Evolutionary conservation across 805 yeast species (phyloP).

Genomic region (Lipomyces mesembrius): DNA sequence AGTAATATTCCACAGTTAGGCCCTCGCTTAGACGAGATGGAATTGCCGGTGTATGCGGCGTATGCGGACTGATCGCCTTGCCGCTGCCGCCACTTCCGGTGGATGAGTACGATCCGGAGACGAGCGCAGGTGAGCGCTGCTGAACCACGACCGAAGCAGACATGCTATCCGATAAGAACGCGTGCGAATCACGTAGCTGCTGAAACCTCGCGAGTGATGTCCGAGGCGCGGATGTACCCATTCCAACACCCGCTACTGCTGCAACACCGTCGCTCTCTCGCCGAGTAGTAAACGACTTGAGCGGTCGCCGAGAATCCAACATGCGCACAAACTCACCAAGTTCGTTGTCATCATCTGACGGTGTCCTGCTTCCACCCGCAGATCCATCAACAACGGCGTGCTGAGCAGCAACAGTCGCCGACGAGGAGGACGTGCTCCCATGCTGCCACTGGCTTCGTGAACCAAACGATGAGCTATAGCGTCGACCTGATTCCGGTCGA

Average conservation of each 20-base stretch:
- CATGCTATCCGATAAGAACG: conserved; percentile 46
- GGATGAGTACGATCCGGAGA: conserved; percentile 22
- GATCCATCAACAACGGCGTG: conserved; percentile 5
- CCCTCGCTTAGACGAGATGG: conserved; percentile 48
- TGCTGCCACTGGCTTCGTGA: conserved; percentile 21
- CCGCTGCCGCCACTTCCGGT: conserved; percentile 23
- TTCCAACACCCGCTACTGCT: background rate
- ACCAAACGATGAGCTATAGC: conserved; percentile 32
- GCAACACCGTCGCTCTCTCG: background rate
- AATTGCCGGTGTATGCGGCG: conserved; percentile 44
- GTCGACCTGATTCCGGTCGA: conserved; percentile 3
- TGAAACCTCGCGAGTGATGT: conserved; percentile 45
- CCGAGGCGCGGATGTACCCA: conserved; percentile 13
- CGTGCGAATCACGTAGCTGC: conserved; percentile 44
- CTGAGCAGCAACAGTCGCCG: conserved; percentile 8
- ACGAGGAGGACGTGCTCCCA: conserved; percentile 4
- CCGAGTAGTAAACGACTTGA: conserved; percentile 45
- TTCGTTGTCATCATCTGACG: conserved; percentile 48
- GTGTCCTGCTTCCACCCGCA: conserved; percentile 2
- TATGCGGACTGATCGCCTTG: conserved; percentile 28
- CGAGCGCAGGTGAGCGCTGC: conserved; percentile 25
- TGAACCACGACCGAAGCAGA: conserved; percentile 38
- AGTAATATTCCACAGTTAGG: conserved; percentile 37
- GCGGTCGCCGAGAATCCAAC: conserved; percentile 67
- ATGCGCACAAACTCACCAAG: conserved; percentile 71